Percentiles rank a stretch among this genome's conserved stretches.
Evolutionary conservation across 371 early-diverging fungal species (phyloP).

Genomic region (Mortierella sp.): DNA sequence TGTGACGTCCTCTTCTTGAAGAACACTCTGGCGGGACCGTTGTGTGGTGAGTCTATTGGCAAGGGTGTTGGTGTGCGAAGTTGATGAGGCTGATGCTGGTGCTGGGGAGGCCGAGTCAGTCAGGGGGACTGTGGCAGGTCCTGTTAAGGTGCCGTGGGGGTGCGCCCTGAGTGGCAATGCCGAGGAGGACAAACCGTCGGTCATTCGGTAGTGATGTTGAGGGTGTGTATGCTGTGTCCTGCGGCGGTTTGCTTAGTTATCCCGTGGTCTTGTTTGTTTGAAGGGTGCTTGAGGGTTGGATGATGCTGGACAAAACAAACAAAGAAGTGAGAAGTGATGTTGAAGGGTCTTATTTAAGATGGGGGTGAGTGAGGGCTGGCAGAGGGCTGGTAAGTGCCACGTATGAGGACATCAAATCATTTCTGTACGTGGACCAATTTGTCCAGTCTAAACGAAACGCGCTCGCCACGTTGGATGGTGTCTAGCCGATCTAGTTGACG

Average conservation of each 20-base stretch:
- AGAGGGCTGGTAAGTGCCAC: neutral
- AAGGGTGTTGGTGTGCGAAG: conserved; percentile 21
- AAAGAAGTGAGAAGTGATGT: neutral
- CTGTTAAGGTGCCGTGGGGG: neutral
- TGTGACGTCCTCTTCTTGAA: neutral
- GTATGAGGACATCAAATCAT: neutral
- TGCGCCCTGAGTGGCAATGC: conserved; percentile 28
- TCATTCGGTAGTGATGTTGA: conserved; percentile 20
- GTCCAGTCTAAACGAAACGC: neutral
- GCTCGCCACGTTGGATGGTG: neutral
- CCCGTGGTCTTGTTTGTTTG: neutral
- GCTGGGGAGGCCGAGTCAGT: conserved; percentile 11
- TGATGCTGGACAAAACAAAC: neutral
- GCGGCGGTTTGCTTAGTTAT: neutral
- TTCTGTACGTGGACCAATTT: conserved; percentile 2
- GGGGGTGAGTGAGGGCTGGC: neutral
- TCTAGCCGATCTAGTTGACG: neutral
- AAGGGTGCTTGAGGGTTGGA: neutral
- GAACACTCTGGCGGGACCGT: neutral
- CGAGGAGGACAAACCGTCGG: conserved; percentile 37
- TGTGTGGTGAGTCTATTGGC: conserved; percentile 22
- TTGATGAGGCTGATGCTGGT: conserved; percentile 4
- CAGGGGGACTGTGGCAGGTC: conserved; percentile 1
- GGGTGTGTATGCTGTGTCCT: neutral
- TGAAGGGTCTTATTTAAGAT: neutral